Evolutionary conservation across 148 eudicot species (phyloP).

Genomic region (Rhododendron kiyosumense): DNA sequence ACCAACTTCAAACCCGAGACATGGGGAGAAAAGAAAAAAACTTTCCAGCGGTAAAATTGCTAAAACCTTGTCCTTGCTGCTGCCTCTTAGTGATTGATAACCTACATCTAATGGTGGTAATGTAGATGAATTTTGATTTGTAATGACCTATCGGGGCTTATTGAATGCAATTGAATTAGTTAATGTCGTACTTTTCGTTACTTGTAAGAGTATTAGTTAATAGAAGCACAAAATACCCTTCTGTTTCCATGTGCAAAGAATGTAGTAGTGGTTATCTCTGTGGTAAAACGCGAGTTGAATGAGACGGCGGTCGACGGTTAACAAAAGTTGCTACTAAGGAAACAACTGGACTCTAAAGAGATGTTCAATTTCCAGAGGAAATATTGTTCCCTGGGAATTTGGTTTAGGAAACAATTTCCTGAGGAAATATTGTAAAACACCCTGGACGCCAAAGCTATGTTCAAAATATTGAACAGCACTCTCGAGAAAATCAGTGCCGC

Average conservation of each 20-base stretch:
- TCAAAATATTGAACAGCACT: background rate
- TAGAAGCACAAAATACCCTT: background rate
- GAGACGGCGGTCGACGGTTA: background rate
- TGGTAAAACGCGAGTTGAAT: background rate
- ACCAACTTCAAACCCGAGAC: background rate
- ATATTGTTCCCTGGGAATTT: background rate
- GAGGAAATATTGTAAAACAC: background rate
- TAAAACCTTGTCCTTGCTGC: background rate
- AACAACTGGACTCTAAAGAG: too few relatives aligned
- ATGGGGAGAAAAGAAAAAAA: background rate
- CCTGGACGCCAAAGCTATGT: background rate
- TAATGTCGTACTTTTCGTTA: background rate
- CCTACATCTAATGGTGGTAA: background rate
- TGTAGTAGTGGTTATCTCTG: background rate
- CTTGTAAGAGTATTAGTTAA: background rate
- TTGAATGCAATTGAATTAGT: background rate
- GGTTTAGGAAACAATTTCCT: background rate
- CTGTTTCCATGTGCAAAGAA: background rate
- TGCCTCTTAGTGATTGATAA: background rate
- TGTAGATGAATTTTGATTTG: background rate
- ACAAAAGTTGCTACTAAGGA: too few relatives aligned
- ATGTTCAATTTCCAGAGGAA: too few relatives aligned
- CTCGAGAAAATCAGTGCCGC: background rate
- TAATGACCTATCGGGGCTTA: too few relatives aligned
- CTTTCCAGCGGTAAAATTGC: background rate